Percentiles rank a stretch among this genome's conserved stretches.
Evolutionary conservation across 495 filamentous ascomycete genomes (phyloP).

Genomic region (Neurospora sublineolata): DNA sequence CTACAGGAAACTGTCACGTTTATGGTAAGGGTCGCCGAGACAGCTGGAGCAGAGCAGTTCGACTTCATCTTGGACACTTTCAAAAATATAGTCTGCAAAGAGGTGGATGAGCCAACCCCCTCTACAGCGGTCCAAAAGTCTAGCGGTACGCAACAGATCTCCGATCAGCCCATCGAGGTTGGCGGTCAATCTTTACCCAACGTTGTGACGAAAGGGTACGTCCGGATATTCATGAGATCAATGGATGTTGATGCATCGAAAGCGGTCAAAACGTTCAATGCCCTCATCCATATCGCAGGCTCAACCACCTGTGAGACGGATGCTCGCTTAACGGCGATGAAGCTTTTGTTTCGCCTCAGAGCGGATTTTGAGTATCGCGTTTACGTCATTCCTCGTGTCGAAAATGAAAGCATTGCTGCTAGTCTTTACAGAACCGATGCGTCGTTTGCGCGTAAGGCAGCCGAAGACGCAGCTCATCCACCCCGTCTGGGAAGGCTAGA

Average conservation of each 20-base stretch:
- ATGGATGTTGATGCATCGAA: conserved; percentile 45
- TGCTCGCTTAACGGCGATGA: conserved; percentile 70
- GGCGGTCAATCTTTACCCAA: conserved; percentile 38
- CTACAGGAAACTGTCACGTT: conserved; percentile 41
- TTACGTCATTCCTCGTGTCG: conserved; percentile 50
- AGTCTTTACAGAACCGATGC: conserved; percentile 55
- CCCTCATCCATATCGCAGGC: conserved; percentile 48
- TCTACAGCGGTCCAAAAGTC: conserved; percentile 18
- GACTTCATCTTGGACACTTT: conserved; percentile 40
- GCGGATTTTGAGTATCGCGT: conserved; percentile 67
- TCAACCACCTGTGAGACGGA: conserved; percentile 45
- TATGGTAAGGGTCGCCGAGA: conserved; percentile 36
- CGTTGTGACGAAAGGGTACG: conserved; percentile 44
- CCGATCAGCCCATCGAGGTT: conserved; percentile 12
- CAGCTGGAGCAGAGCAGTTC: conserved; percentile 39
- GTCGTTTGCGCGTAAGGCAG: conserved; percentile 38
- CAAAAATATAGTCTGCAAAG: conserved; percentile 27
- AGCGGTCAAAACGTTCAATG: conserved; percentile 38
- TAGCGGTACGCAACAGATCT: conserved; percentile 2
- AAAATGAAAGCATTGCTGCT: conserved; percentile 59
- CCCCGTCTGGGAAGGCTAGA: conserved; percentile 27
- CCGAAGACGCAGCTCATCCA: conserved; percentile 36
- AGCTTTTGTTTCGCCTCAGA: conserved; percentile 71
- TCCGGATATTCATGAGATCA: conserved; percentile 49
- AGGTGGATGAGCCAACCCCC: conserved; percentile 25